Base-by-base conservation (phyloP, 139 green algal species). In the Diplosphaera chodatii region DNA sequence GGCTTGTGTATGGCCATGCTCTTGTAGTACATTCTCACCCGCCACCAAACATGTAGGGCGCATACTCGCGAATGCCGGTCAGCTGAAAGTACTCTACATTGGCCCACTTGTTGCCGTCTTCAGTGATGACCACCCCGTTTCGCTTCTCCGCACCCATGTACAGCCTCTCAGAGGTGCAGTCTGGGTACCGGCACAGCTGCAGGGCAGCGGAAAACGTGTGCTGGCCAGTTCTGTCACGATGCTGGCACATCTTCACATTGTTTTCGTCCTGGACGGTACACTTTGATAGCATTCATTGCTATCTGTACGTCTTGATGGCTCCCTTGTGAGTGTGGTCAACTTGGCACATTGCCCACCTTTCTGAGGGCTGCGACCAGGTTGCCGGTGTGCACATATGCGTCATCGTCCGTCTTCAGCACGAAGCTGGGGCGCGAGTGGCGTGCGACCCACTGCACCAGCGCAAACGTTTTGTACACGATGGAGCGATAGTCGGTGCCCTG, bases 381-480 rank as follows among this genome's bases (percentile, higher is more conserved):
- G 48, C 48, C 18, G 16, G 48, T 59, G 48, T 59, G 48, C 48
- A 59, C 48, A 59, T 59, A 59, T 25, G 48, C 48, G 18, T 59
- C 48, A 25, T 59, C 48, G 48, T 59, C 48, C 16, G 69, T 67
- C 69, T 74, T 74, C 69, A 74, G 31, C 32, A 74, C 69, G 56
- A 68, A 74, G 23, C 55, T 67, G n/a, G 69, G 69, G 10, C 66
- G 31, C 40, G 55, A 62, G 55, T 68, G 32, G 20, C 30, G 41
- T 0, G 69, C 28, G 25, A 68, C 69, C 69, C 69, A 74, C 69
- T 74, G 56, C 16, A 74, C 55, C 10, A 74, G 66, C 16, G 69
- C 69, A 67, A 67, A 74, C 25, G 69, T 74, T 25, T 74, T 74
- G 69, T 74, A 67, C 23, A 74, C 69, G 55, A 74, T 74, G 22